phyloP scores from a whole-genome alignment of 257 asterid species.

The Lithospermum erythrorhizon region DNA sequence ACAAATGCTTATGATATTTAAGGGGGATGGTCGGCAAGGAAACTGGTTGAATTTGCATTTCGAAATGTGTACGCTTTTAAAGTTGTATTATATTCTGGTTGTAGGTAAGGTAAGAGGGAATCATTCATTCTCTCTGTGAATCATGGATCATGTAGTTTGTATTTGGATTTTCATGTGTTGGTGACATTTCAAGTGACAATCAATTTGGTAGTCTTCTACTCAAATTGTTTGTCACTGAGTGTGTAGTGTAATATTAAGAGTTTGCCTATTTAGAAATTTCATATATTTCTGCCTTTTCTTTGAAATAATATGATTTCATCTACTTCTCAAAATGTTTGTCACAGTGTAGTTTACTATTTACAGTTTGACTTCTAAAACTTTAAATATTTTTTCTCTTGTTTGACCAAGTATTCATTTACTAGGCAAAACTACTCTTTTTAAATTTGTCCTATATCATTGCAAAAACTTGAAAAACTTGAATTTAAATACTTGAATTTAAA shows the following conservation, averaged over 20 bases:
- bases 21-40: slow-evolving; percentile 7
- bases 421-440: too few species aligned
- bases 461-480: too few species aligned
- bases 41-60: not conserved
- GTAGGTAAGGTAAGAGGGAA: slow-evolving; percentile 23
- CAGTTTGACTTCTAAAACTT: too few species aligned
- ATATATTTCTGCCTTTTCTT: too few species aligned
- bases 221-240: not conserved
- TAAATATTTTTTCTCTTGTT: too few species aligned
- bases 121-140: slow-evolving; percentile 40
- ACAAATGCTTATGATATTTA: slow-evolving; percentile 10
- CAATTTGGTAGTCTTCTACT: not conserved
- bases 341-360: too few species aligned
- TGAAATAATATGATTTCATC: too few species aligned
- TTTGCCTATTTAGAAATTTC: not conserved
- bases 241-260: too few species aligned
- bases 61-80: not conserved
- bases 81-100: not conserved
- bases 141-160: slow-evolving; percentile 4
- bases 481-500: too few species aligned
- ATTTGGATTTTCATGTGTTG: not conserved
- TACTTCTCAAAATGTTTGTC: too few species aligned
- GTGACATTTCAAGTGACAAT: not conserved
- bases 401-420: too few species aligned
- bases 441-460: too few species aligned